These are phyloP conservation scores for Anthostomella pinea DNA, from an alignment of 2,329 filamentous ascomycete species.

Conservation along the genomic window DNA sequence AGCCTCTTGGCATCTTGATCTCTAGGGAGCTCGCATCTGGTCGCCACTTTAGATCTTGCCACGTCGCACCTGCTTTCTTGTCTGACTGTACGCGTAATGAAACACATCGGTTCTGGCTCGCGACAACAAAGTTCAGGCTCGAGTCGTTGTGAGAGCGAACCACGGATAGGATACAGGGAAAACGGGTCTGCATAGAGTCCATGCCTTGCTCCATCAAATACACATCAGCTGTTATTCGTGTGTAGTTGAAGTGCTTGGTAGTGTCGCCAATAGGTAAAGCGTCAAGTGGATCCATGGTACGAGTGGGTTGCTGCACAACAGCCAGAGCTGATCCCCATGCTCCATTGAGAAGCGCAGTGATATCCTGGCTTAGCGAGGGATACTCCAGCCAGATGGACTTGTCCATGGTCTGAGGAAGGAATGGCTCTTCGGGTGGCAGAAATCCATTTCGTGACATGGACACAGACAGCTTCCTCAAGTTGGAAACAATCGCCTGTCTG, in stretches of 20 bases:
- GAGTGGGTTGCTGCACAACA: slow-evolving; percentile 45
- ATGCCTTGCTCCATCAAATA: slow-evolving; percentile 71
- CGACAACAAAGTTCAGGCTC: slow-evolving; percentile 68
- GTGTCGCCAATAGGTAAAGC: slow-evolving; percentile 77
- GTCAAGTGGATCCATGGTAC: slow-evolving; percentile 56
- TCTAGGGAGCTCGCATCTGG: slow-evolving; percentile 63
- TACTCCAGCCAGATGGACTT: slow-evolving; percentile 81
- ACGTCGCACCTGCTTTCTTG: slow-evolving; percentile 66
- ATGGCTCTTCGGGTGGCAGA: slow-evolving; percentile 65
- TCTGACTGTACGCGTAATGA: slow-evolving; percentile 71
- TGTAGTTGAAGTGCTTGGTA: slow-evolving; percentile 71
- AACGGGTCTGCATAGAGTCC: slow-evolving; percentile 63
- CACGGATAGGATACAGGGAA: slow-evolving; percentile 75
- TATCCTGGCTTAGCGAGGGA: slow-evolving; percentile 68
- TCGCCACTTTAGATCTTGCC: slow-evolving; percentile 82
- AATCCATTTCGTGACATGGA: slow-evolving; percentile 85
- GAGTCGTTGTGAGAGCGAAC: slow-evolving; percentile 67
- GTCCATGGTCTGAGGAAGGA: slow-evolving; percentile 75
- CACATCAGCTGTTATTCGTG: slow-evolving; percentile 70
- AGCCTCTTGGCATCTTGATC: slow-evolving; percentile 71
- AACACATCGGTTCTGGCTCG: slow-evolving; percentile 75
- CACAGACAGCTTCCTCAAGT: slow-evolving; percentile 69
- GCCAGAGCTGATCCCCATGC: slow-evolving; percentile 50
- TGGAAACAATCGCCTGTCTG: slow-evolving; percentile 56
- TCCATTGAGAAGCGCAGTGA: slow-evolving; percentile 67